A percentile compares a stretch with the other conserved stretches of the same genome.
These are phyloP conservation scores for Thymus mandschuricus DNA, from an alignment of 257 asterid species.

Conservation along the genomic window DNA sequence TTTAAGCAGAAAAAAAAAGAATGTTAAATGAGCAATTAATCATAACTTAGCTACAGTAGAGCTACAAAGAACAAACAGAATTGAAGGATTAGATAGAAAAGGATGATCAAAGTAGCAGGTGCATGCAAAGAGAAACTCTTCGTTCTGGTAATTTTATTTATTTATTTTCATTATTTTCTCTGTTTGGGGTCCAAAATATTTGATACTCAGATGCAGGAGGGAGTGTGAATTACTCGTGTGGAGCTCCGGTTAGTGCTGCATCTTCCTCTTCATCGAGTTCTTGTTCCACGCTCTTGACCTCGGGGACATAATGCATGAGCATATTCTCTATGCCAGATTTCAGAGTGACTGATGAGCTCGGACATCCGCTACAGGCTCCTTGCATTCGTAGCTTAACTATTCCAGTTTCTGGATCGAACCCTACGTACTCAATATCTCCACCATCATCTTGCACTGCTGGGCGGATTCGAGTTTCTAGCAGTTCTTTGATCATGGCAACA, in stretches of 20 bases:
- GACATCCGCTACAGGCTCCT: constrained; percentile 99
- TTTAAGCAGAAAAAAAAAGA: neutral
- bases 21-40: neutral
- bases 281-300: constrained; percentile 87
- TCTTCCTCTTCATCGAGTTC: constrained; percentile 78
- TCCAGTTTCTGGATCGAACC: constrained; percentile 74
- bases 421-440: constrained; percentile 86
- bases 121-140: neutral
- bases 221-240: constrained; percentile 52
- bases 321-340: constrained; percentile 97
- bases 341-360: constrained; percentile 92
- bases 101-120: neutral
- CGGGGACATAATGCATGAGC: constrained; percentile 98
- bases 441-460: constrained; percentile 99
- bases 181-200: neutral
- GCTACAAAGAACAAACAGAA: constrained; percentile 15
- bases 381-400: constrained; percentile 91
- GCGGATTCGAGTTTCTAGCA: constrained; percentile 89
- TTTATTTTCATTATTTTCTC: neutral
- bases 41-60: neutral
- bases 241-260: constrained; percentile 55
- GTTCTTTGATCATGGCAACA: constrained; percentile 98
- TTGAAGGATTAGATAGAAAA: neutral
- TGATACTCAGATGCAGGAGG: neutral
- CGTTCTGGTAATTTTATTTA: no score